Conservation (phyloP, 75 land plant species). For the Cupressus sempervirens region DNA sequence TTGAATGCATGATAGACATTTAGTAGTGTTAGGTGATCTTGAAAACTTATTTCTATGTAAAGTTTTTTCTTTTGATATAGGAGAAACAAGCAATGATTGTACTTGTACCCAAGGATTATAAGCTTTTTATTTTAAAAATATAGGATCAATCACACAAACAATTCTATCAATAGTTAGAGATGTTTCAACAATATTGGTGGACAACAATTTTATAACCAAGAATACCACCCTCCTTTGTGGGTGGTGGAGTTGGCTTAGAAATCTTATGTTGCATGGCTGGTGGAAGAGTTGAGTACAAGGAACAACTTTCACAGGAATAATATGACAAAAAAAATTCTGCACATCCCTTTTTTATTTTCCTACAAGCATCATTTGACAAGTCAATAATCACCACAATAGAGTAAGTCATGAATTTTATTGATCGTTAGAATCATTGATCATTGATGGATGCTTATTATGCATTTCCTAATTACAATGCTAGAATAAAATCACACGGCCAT, state of each 20-base stretch:
- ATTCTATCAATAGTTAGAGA: slow-evolving; percentile 32
- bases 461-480: too few relatives aligned
- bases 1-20: slow-evolving; percentile 60
- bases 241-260: slow-evolving; percentile 31
- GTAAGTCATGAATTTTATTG: too few relatives aligned
- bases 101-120: slow-evolving; percentile 22
- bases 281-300: slow-evolving; percentile 35
- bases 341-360: slow-evolving; percentile 36
- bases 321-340: slow-evolving; percentile 24
- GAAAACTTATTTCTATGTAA: slow-evolving; percentile 25
- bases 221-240: slow-evolving; percentile 18
- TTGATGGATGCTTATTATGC: too few relatives aligned
- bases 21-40: slow-evolving; percentile 38
- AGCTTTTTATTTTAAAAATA: slow-evolving; percentile 21
- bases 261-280: slow-evolving; percentile 24
- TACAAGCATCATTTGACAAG: too few relatives aligned
- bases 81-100: slow-evolving; percentile 27
- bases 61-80: slow-evolving; percentile 34
- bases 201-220: slow-evolving; percentile 20
- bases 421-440: too few relatives aligned
- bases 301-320: slow-evolving; percentile 27
- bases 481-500: too few relatives aligned
- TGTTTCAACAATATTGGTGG: slow-evolving; percentile 31
- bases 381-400: too few relatives aligned
- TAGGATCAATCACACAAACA: slow-evolving; percentile 29